Evolutionary conservation across 2,329 filamentous ascomycete genomes (phyloP).

Genomic region (Neopestalotiopsis clavispora): DNA sequence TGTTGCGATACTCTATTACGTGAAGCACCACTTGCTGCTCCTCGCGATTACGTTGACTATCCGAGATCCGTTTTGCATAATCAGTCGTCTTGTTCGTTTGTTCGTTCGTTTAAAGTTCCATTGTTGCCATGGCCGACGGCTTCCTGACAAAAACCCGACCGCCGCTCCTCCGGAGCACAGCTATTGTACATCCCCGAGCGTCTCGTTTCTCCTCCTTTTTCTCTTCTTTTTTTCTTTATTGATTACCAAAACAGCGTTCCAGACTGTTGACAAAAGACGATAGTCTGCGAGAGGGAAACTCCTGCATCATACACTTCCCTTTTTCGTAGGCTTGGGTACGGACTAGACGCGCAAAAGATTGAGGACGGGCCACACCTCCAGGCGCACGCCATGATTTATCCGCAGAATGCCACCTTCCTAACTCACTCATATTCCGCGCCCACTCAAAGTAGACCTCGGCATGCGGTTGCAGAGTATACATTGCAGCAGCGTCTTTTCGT

Average conservation of each 20-base stretch:
- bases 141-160: neutral
- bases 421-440: slow-evolving; percentile 15
- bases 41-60: neutral
- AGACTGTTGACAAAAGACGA: neutral
- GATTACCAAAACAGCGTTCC: neutral
- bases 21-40: neutral
- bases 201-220: neutral
- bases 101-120: neutral
- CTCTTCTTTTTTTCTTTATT: no score
- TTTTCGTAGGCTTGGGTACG: slow-evolving; percentile 3
- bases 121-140: neutral
- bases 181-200: neutral
- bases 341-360: neutral
- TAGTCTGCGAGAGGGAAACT: neutral
- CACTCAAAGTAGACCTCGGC: slow-evolving; percentile 10
- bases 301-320: slow-evolving; percentile 9
- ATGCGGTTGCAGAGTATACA: neutral
- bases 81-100: neutral
- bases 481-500: neutral
- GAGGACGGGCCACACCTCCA: neutral
- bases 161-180: neutral
- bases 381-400: slow-evolving; percentile 11
- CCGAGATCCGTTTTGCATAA: neutral
- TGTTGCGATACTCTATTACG: neutral
- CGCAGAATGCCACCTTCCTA: slow-evolving; percentile 17